phyloP scores from a whole-genome alignment of 2,329 filamentous ascomycete species.

The Ophiostoma himal-ulmi region DNA sequence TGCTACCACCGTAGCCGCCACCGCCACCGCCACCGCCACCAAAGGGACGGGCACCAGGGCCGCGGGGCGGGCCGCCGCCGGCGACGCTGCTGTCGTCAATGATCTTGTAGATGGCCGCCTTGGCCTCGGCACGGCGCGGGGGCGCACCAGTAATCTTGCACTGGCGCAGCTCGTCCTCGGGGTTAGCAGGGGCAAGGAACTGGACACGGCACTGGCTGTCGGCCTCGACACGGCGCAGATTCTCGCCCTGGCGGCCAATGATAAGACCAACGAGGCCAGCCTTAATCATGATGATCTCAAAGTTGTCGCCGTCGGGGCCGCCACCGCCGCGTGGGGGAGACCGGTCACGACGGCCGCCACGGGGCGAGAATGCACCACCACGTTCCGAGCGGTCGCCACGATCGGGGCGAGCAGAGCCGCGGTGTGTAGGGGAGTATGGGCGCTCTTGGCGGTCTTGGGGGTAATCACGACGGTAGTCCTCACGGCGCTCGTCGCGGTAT shows the following conservation, averaged over 20 bases:
- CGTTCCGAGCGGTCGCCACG: constrained; percentile 32
- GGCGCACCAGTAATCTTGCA: constrained; percentile 78
- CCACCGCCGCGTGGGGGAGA: constrained; percentile 23
- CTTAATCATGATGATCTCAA: constrained; percentile 80
- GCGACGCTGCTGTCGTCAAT: constrained; percentile 70
- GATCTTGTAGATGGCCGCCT: constrained; percentile 76
- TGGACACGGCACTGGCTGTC: constrained; percentile 81
- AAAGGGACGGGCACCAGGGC: constrained; percentile 27
- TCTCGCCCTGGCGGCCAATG: constrained; percentile 86
- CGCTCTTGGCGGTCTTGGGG: constrained; percentile 39
- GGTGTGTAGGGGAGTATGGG: constrained; percentile 26
- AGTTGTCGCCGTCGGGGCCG: constrained; percentile 56
- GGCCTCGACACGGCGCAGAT: constrained; percentile 74
- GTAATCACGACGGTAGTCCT: constrained; percentile 46
- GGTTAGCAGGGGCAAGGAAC: constrained; percentile 71
- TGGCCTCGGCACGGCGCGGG: constrained; percentile 68
- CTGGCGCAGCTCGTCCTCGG: constrained; percentile 65
- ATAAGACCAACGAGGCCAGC: constrained; percentile 82
- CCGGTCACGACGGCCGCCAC: constrained; percentile 35
- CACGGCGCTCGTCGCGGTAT: constrained; percentile 47
- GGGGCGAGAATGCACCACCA: constrained; percentile 28
- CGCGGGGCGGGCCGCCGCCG: constrained; percentile 26
- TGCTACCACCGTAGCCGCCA: constrained; percentile 30
- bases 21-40: constrained; percentile 36
- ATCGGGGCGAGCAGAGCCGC: constrained; percentile 34